Base-by-base conservation (phyloP, 2,329 filamentous ascomycete species). In the Colletotrichum cereale region DNA sequence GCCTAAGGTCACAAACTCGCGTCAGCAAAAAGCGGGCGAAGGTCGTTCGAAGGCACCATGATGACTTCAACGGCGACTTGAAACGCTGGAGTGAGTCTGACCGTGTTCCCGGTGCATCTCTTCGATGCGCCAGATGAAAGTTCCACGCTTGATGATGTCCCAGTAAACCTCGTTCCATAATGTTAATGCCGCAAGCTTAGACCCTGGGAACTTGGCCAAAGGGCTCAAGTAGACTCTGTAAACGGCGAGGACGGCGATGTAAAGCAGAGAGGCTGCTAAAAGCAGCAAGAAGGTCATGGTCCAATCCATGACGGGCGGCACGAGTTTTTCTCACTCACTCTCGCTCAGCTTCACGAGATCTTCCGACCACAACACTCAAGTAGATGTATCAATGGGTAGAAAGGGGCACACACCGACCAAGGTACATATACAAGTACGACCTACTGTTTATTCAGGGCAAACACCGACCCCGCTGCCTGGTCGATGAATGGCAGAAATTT, bases 41-140 rank as follows among this genome's bases (percentile, higher is more conserved):
- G 5, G 4, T 2, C 8, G 14, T 38, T 16, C n/a, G 18, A 21
- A 5, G 24, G 24, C 12, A 14, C 2, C 12, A 42, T 38, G 26
- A 48, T 36, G 48, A 44, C n/a, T 26, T 56, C 53, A 16, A 38
- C n/a, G 14, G 34, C 5, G 53, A 24, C 21, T 29, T 29, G 3
- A 16, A 29, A 44, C 24, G 16, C 24, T 8, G 16, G n/a, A 14
- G 4, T 21, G 8, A 26, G 38, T 52, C 60, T 62, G 29, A 81
- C 81, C 80, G 50, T 81, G 82, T 70, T 74, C 64, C 8, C 77
- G 52, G 70, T 83, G 80, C 76, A 83, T 75, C 18, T 77, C 73
- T 57, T 78, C 66, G 24, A 83, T 76, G 65, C 80, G 74, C 75
- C 76, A 79, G 10, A 80, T 72, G 56, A 79, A 83, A 16, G 73